phyloP scores from a whole-genome alignment of 179 eudicot species.

The Beta corolliflora region DNA sequence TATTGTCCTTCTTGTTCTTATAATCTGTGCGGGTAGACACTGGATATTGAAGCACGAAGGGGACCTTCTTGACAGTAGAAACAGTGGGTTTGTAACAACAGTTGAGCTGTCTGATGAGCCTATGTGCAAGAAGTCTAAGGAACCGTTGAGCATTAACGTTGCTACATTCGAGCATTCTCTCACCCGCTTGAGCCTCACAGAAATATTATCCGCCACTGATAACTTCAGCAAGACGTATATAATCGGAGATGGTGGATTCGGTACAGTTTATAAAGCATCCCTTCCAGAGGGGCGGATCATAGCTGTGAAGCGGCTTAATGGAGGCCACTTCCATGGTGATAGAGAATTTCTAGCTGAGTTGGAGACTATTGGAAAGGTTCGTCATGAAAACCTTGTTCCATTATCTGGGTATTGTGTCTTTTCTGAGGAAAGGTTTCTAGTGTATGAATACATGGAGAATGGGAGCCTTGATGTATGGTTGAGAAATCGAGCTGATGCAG shows the following conservation, averaged over 20 bases:
- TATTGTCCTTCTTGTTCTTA: conserved; percentile 39
- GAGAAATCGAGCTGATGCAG: conserved; percentile 74
- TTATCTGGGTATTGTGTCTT: conserved; percentile 77
- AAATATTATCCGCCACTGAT: conserved; percentile 74
- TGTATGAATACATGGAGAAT: conserved; percentile 94
- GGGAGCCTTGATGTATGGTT: conserved; percentile 97
- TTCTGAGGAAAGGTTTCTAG: conserved; percentile 71
- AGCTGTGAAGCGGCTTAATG: conserved; percentile 87
- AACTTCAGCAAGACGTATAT: conserved; percentile 88
- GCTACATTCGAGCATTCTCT: conserved; percentile 88
- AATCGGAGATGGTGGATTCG: conserved; percentile 92
- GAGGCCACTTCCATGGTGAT: conserved; percentile 69
- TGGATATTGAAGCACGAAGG: conserved; percentile 42
- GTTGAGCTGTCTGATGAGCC: conserved; percentile 54
- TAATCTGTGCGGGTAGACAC: conserved; percentile 42
- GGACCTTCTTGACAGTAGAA: conserved; percentile 31
- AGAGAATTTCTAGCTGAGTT: conserved; percentile 90
- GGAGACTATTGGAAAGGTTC: conserved; percentile 90
- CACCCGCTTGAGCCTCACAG: conserved; percentile 59
- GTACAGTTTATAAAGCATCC: conserved; percentile 82
- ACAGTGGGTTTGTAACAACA: conserved; percentile 43
- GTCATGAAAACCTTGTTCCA: conserved; percentile 77
- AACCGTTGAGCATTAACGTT: conserved; percentile 86
- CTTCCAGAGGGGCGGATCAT: conserved; percentile 62
- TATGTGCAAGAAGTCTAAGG: conserved; percentile 59